phyloP scores from a whole-genome alignment of 2,329 filamentous ascomycete genomes.

The Xylariales sp. region DNA sequence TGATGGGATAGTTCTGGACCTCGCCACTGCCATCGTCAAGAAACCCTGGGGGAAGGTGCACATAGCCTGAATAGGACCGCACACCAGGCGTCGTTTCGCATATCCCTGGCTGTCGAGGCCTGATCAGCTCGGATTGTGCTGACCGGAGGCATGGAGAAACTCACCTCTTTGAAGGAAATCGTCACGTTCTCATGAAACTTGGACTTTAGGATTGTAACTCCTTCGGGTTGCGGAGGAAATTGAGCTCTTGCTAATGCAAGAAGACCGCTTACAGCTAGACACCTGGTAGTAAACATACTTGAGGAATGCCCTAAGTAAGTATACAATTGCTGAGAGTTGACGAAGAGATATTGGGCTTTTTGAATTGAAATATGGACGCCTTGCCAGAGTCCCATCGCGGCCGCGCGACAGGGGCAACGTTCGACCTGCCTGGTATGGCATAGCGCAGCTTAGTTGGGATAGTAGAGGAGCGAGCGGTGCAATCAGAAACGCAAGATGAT shows the following conservation, averaged over 20 bases:
- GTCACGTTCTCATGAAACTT: conserved; percentile 54
- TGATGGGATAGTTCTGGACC: conserved; percentile 38
- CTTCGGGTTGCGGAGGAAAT: conserved; percentile 25
- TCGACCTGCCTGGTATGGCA: too few relatives aligned
- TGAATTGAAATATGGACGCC: too few relatives aligned
- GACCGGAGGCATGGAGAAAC: too few relatives aligned
- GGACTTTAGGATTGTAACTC: conserved; percentile 46
- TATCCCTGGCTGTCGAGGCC: conserved; percentile 44
- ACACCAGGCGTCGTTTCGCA: conserved; percentile 50
- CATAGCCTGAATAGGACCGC: conserved; percentile 59
- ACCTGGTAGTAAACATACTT: neutral
- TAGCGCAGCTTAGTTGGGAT: too few relatives aligned
- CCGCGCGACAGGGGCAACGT: too few relatives aligned
- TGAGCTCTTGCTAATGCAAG: conserved; percentile 18
- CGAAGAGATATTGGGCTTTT: too few relatives aligned
- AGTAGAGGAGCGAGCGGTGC: too few relatives aligned
- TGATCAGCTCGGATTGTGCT: neutral
- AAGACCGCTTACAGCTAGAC: conserved; percentile 7
- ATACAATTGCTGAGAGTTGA: too few relatives aligned
- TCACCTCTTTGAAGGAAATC: conserved; percentile 52
- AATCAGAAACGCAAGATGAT: too few relatives aligned
- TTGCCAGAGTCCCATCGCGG: too few relatives aligned
- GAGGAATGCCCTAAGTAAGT: too few relatives aligned
- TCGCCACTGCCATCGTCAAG: conserved; percentile 38
- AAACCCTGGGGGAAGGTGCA: conserved; percentile 43